Evolutionary conservation across 108 stramenopile genomes (phyloP).

Genomic region (Skeletonema menzelii): DNA sequence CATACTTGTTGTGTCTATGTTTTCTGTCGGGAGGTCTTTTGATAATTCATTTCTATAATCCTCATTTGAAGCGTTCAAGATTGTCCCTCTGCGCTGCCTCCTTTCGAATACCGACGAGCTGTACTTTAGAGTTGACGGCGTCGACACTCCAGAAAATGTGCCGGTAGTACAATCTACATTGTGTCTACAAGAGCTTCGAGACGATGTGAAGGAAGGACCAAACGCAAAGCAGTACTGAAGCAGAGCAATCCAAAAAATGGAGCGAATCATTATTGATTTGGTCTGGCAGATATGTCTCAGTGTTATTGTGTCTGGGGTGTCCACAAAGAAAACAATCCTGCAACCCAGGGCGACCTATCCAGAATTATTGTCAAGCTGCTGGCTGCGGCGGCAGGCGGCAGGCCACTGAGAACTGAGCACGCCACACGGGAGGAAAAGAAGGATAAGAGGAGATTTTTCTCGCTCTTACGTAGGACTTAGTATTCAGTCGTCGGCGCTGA

Average conservation of each 20-base stretch:
- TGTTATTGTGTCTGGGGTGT: not conserved
- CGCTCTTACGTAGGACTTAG: too few relatives aligned
- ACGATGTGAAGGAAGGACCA: not conserved
- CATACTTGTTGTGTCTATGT: not conserved
- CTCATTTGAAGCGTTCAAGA: not conserved
- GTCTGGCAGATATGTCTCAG: not conserved
- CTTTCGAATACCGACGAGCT: not conserved
- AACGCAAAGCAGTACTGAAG: not conserved
- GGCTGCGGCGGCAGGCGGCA: too few relatives aligned
- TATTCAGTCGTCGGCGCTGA: too few relatives aligned
- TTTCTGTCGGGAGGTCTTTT: not conserved
- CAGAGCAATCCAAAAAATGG: not conserved
- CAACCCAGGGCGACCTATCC: too few relatives aligned
- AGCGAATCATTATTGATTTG: not conserved
- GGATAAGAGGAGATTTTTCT: too few relatives aligned
- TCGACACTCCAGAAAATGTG: not conserved
- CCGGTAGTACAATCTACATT: not conserved
- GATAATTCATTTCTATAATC: not conserved
- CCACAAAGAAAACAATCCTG: not conserved
- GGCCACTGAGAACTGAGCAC: too few relatives aligned
- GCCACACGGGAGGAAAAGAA: too few relatives aligned
- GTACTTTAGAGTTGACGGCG: not conserved
- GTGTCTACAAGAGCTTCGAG: not conserved
- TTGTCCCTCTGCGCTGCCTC: not conserved
- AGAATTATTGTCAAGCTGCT: too few relatives aligned